Conservation (phyloP, 225 moss, liverwort and hornwort genomes). For the Polytrichum formosum region DNA sequence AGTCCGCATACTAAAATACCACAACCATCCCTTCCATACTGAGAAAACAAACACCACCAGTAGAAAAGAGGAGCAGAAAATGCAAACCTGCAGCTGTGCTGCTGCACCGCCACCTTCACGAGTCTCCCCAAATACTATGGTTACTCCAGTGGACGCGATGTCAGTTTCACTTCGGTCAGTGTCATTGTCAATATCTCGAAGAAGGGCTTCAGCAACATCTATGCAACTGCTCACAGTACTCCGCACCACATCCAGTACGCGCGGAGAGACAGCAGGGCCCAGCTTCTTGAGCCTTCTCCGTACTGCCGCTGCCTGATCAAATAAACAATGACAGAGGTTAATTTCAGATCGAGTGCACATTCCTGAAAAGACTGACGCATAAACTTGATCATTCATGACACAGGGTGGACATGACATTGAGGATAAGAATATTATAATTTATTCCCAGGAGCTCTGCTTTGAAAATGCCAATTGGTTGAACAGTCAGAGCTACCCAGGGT, state of each 20-base stretch:
- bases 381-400: no score
- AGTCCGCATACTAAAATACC: no score
- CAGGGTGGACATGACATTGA: no score
- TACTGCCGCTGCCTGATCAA: conserved; percentile 78
- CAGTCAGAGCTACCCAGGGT: no score
- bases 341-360: no score
- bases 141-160: conserved; percentile 64
- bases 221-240: conserved; percentile 84
- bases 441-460: no score
- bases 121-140: conserved; percentile 72
- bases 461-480: no score
- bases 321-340: no score
- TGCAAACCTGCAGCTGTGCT: conserved; percentile 62
- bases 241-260: conserved; percentile 97
- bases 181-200: conserved; percentile 96
- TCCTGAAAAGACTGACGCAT: no score
- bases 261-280: conserved; percentile 89
- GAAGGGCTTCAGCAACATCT: conserved; percentile 93
- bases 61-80: neutral
- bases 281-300: conserved; percentile 96
- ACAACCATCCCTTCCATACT: neutral
- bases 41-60: neutral
- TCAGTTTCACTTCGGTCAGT: conserved; percentile 96
- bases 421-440: no score
- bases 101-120: conserved; percentile 91